A percentile compares a stretch with the other conserved stretches of the same genome.
These are phyloP conservation scores for Starmerella davenportii DNA, from an alignment of 805 yeast genomes.

Conservation along the genomic window DNA sequence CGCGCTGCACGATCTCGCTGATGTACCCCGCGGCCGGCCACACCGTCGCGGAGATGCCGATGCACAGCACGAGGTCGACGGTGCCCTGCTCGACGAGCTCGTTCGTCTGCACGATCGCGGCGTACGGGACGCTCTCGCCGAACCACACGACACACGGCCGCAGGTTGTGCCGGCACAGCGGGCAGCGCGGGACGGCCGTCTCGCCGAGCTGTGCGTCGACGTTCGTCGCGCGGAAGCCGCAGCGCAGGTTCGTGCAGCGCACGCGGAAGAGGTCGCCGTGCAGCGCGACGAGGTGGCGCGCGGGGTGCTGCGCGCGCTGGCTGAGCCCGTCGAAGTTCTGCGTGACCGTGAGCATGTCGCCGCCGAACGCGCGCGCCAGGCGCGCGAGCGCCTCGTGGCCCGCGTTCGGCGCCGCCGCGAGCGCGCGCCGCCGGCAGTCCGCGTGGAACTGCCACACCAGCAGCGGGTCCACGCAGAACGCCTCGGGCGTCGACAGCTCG, in stretches of 20 bases:
- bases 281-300: slow-evolving; percentile 38
- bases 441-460: slow-evolving; percentile 83
- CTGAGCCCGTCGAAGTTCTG: slow-evolving; percentile 73
- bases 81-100: slow-evolving; percentile 38
- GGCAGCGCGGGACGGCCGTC: slow-evolving; percentile 54
- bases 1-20: slow-evolving; percentile 50
- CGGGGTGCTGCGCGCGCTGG: slow-evolving; percentile 44
- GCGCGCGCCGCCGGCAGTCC: slow-evolving; percentile 45
- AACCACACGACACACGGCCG: slow-evolving; percentile 92
- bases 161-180: slow-evolving; percentile 45
- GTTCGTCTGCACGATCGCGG: slow-evolving; percentile 48
- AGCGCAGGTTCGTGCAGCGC: slow-evolving; percentile 57
- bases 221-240: slow-evolving; percentile 34
- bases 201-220: slow-evolving; percentile 25
- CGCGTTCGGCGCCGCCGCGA: slow-evolving; percentile 48
- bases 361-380: slow-evolving; percentile 27
- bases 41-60: slow-evolving; percentile 70
- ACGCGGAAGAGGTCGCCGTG: slow-evolving; percentile 66
- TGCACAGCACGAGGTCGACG: slow-evolving; percentile 60
- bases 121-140: slow-evolving; percentile 69
- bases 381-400: slow-evolving; percentile 59
- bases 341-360: slow-evolving; percentile 45
- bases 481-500: slow-evolving; percentile 84
- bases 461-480: slow-evolving; percentile 65
- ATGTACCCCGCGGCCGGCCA: slow-evolving; percentile 92